Evolutionary conservation across 2,329 filamentous ascomycete genomes (phyloP).

Genomic region (Diaporthe nobilis): DNA sequence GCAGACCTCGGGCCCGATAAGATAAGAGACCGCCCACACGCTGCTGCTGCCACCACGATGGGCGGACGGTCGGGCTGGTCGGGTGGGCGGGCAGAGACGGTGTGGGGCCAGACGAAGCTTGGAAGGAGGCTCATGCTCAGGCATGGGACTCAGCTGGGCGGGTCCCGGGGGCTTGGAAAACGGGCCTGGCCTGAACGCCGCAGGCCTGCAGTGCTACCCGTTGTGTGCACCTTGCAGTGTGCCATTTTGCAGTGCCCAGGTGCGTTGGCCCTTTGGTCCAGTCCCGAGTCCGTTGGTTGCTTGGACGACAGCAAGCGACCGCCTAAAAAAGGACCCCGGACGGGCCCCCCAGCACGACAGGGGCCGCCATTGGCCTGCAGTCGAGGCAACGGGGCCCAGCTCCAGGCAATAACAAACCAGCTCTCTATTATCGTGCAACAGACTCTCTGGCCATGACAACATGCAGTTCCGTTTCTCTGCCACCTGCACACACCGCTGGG

Average conservation of each 20-base stretch:
- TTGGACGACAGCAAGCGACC: slow-evolving; percentile 33
- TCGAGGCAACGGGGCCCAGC: slow-evolving; percentile 17
- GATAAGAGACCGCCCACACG: neutral
- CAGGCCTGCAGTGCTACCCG: slow-evolving; percentile 16
- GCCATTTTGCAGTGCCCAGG: neutral
- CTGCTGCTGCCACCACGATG: neutral
- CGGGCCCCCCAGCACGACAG: slow-evolving; percentile 6
- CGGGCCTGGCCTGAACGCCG: slow-evolving; percentile 28
- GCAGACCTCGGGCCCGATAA: slow-evolving; percentile 21
- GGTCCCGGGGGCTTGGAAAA: slow-evolving; percentile 30
- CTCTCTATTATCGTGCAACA: slow-evolving; percentile 27
- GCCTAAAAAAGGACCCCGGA: slow-evolving; percentile 22
- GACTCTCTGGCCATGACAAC: slow-evolving; percentile 23
- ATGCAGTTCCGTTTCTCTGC: slow-evolving; percentile 14
- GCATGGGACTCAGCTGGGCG: slow-evolving; percentile 19
- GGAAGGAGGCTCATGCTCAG: slow-evolving; percentile 32
- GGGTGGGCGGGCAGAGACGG: neutral
- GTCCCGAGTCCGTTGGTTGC: slow-evolving; percentile 19
- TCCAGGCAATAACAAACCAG: slow-evolving; percentile 40
- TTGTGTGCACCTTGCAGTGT: neutral
- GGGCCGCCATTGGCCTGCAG: slow-evolving; percentile 35
- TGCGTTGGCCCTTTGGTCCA: neutral
- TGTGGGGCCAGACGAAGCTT: slow-evolving; percentile 2
- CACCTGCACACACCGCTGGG: slow-evolving; percentile 27
- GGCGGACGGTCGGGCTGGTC: neutral